Evolutionary conservation across 106 monocot species (phyloP).

Genomic region (Acorus gramineus): DNA sequence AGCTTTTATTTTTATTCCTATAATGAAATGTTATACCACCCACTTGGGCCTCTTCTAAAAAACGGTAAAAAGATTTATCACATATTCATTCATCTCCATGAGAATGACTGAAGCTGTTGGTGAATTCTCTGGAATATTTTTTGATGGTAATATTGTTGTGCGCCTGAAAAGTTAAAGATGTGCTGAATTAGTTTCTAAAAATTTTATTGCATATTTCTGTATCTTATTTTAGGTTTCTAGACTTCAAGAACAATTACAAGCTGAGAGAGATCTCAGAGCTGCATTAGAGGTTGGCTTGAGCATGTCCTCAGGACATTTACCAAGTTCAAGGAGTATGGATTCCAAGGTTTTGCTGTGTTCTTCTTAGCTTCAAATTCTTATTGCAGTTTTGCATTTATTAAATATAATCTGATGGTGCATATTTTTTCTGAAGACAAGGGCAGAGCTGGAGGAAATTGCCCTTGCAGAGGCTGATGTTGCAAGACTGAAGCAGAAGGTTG

Average conservation of each 20-base stretch:
- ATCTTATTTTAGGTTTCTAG: conserved; percentile 55
- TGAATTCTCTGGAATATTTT: too few relatives aligned
- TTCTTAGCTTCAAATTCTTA: not conserved
- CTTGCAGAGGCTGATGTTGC: conserved; percentile 99
- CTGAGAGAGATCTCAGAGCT: conserved; percentile 96
- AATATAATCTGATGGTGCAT: not conserved
- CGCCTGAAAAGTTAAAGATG: not conserved
- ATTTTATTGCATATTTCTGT: not conserved
- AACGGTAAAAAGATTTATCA: too few relatives aligned
- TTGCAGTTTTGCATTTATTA: not conserved
- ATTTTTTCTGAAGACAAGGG: conserved; percentile 66
- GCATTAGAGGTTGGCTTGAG: conserved; percentile 95
- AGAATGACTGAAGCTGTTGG: too few relatives aligned
- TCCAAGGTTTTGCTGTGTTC: conserved; percentile 43
- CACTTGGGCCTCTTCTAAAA: too few relatives aligned
- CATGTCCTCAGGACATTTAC: conserved; percentile 91
- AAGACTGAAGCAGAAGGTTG: conserved; percentile 93
- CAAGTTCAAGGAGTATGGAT: conserved; percentile 81
- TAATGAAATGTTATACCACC: too few relatives aligned
- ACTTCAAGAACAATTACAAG: conserved; percentile 92
- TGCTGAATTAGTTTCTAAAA: not conserved
- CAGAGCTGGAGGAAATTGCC: conserved; percentile 98
- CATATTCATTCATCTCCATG: too few relatives aligned
- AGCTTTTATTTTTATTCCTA: too few relatives aligned
- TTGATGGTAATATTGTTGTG: too few relatives aligned